phyloP scores from a whole-genome alignment of 2,329 filamentous ascomycete species.

The Penicillium verrucosum region DNA sequence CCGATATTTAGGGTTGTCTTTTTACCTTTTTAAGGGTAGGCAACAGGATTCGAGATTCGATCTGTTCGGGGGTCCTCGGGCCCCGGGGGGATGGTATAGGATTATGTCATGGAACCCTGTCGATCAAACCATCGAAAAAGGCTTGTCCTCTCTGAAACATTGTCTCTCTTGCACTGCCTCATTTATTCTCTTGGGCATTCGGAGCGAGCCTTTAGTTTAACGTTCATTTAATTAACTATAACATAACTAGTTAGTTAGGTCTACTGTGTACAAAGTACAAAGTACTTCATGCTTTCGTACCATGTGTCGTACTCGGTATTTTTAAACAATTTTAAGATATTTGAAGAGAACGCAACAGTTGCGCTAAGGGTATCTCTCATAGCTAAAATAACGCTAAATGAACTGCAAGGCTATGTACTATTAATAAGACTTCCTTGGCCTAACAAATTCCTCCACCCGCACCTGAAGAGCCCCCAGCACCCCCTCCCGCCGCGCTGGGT shows the following conservation, averaged over 20 bases:
- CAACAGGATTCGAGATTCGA: slow-evolving; percentile 26
- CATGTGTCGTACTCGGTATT: neutral
- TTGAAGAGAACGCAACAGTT: neutral
- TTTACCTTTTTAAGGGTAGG: slow-evolving; percentile 10
- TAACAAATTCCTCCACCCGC: slow-evolving; percentile 5
- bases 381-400: neutral
- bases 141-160: slow-evolving; percentile 24
- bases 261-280: neutral
- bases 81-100: neutral
- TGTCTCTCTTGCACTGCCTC: slow-evolving; percentile 22
- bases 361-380: neutral
- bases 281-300: neutral
- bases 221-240: too few relatives aligned
- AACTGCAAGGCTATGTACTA: neutral
- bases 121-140: slow-evolving; percentile 22
- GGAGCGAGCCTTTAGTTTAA: neutral
- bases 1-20: neutral
- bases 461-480: neutral
- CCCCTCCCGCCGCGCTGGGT: slow-evolving; percentile 10
- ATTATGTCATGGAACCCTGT: slow-evolving; percentile 22
- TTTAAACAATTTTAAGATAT: neutral
- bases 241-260: too few relatives aligned
- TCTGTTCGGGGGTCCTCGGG: neutral
- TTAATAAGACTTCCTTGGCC: neutral
- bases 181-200: neutral